Conservation (phyloP, 2,329 filamentous ascomycete genomes). For the Sporothrix mexicana region DNA sequence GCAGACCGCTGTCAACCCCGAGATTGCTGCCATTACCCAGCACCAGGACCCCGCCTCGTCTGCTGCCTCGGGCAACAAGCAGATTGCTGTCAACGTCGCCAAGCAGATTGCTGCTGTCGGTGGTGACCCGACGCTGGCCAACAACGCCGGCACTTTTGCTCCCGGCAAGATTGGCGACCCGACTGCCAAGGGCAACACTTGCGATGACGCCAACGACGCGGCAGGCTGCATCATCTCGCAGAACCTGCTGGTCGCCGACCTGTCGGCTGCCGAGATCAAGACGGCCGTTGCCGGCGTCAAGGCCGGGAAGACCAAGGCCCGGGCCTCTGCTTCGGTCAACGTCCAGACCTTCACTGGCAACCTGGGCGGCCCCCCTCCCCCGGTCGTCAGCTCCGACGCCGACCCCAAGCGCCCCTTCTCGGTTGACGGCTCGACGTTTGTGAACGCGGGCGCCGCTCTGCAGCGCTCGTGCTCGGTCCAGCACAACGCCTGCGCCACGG, state of each 20-base stretch:
- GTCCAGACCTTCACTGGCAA: conserved; percentile 55
- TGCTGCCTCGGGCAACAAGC: conserved; percentile 65
- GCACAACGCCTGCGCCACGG: conserved; percentile 57
- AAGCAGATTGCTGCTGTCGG: conserved; percentile 65
- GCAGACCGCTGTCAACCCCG: conserved; percentile 65
- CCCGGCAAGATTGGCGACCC: conserved; percentile 55
- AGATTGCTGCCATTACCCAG: conserved; percentile 67
- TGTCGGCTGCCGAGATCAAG: conserved; percentile 58
- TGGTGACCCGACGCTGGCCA: conserved; percentile 66
- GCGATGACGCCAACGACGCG: conserved; percentile 55
- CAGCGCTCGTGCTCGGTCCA: conserved; percentile 57
- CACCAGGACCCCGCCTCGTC: conserved; percentile 71
- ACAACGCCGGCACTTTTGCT: conserved; percentile 66
- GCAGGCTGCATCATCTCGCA: conserved; percentile 62
- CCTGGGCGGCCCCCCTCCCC: conserved; percentile 50
- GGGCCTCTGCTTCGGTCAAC: conserved; percentile 43
- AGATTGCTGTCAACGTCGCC: conserved; percentile 63
- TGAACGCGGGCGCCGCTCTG: conserved; percentile 52
- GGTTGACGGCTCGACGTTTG: conserved; percentile 63
- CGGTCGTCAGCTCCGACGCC: conserved; percentile 49
- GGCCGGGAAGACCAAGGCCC: conserved; percentile 34
- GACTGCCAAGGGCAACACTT: conserved; percentile 58
- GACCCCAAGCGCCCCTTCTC: conserved; percentile 51
- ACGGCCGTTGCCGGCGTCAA: conserved; percentile 51
- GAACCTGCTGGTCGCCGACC: conserved; percentile 61